Evolutionary conservation across 2,329 filamentous ascomycete species (phyloP).

Genomic region (Aspergillus amoenus): DNA sequence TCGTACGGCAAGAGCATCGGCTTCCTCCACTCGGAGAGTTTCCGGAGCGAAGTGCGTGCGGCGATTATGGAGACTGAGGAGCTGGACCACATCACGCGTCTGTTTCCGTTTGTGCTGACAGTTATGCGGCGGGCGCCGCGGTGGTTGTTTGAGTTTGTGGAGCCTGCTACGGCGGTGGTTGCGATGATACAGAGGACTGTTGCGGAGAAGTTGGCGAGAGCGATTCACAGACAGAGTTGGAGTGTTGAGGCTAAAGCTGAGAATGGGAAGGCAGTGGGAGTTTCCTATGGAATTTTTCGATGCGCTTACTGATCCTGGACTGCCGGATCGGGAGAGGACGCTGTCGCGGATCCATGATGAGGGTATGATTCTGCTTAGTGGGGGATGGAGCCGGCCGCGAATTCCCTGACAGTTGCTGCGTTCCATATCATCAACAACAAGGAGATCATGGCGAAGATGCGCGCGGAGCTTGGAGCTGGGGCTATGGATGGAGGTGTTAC

Average conservation of each 20-base stretch:
- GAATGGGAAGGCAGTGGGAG: background rate
- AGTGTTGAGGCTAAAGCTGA: background rate
- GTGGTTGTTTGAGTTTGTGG: background rate
- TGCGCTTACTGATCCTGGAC: background rate
- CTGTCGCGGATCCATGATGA: slow-evolving; percentile 28
- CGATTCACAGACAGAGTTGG: background rate
- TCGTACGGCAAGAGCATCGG: slow-evolving; percentile 1
- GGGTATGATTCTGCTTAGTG: slow-evolving; percentile 37
- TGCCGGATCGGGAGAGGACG: slow-evolving; percentile 4
- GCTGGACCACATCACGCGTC: background rate
- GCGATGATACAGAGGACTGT: background rate
- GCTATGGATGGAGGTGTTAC: background rate
- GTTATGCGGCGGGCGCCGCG: background rate
- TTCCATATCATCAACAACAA: slow-evolving; percentile 27
- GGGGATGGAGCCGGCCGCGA: slow-evolving; percentile 43
- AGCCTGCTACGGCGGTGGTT: background rate
- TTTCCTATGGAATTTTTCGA: background rate
- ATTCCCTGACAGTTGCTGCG: slow-evolving; percentile 25
- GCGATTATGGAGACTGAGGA: background rate
- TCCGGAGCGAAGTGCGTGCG: background rate
- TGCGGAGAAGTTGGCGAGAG: background rate
- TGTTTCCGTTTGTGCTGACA: background rate
- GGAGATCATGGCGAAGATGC: slow-evolving; percentile 20
- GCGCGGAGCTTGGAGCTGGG: slow-evolving; percentile 26
- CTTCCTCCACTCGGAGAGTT: background rate